Evolutionary conservation across 805 yeast genomes (phyloP).

Genomic region (Hanseniaspora lachancei): DNA sequence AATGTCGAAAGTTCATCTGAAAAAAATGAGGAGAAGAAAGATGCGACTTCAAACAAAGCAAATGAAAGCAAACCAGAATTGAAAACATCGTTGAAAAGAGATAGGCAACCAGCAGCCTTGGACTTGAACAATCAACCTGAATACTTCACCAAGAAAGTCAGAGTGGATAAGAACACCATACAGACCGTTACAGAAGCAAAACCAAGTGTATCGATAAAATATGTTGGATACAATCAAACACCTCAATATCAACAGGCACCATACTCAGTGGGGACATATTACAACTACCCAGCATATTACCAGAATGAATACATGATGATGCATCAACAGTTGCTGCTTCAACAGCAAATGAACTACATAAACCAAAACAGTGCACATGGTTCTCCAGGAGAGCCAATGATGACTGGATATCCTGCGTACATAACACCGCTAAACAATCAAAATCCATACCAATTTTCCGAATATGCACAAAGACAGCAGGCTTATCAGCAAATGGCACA

Average conservation of each 20-base stretch:
- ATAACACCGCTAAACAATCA: background rate
- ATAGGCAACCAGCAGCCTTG: slow-evolving; percentile 1
- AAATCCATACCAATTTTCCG: background rate
- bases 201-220: background rate
- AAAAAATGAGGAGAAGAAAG: background rate
- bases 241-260: background rate
- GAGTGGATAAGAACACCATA: background rate
- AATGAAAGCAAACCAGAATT: background rate
- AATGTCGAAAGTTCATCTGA: background rate
- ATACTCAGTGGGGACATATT: background rate
- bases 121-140: background rate
- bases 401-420: background rate
- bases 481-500: background rate
- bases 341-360: slow-evolving; percentile 1
- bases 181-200: background rate
- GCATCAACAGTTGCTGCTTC: background rate
- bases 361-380: background rate
- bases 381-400: background rate
- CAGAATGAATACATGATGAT: background rate
- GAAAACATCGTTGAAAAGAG: background rate
- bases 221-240: slow-evolving; percentile 5
- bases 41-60: background rate
- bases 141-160: background rate
- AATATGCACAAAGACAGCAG: background rate
- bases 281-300: background rate